These are phyloP conservation scores for Apiotrichum porosum DNA, from an alignment of 1,284 basidiomycete species.

Conservation along the genomic window DNA sequence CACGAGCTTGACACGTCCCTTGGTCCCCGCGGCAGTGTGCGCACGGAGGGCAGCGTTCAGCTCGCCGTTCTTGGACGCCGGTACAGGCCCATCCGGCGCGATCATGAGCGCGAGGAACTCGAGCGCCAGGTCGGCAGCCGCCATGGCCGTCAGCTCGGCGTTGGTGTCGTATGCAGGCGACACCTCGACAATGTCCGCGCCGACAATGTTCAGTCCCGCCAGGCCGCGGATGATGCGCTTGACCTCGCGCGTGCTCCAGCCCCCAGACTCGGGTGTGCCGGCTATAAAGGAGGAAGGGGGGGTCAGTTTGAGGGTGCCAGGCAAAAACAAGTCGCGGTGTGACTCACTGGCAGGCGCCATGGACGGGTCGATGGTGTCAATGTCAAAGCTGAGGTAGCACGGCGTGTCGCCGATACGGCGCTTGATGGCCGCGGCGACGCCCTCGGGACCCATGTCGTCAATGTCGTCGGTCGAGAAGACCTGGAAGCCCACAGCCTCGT, in stretches of 20 bases:
- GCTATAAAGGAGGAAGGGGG: slow-evolving; percentile 15
- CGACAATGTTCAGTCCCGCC: slow-evolving; percentile 47
- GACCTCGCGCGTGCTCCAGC: slow-evolving; percentile 50
- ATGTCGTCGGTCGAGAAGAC: slow-evolving; percentile 48
- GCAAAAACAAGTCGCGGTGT: too few species aligned
- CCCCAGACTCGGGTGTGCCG: slow-evolving; percentile 47
- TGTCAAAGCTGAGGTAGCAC: slow-evolving; percentile 39
- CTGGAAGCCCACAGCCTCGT: slow-evolving; percentile 49
- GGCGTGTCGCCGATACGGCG: slow-evolving; percentile 39
- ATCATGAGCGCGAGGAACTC: slow-evolving; percentile 34
- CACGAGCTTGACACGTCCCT: slow-evolving; percentile 3
- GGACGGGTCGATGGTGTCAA: slow-evolving; percentile 45
- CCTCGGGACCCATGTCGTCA: slow-evolving; percentile 49
- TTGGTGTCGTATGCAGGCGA: slow-evolving; percentile 46
- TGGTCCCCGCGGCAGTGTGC: neutral
- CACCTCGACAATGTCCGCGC: slow-evolving; percentile 58
- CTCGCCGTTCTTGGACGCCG: slow-evolving; percentile 10
- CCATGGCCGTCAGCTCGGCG: slow-evolving; percentile 44
- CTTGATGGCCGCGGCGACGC: slow-evolving; percentile 45
- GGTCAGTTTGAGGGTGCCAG: neutral
- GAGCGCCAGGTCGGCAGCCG: slow-evolving; percentile 43
- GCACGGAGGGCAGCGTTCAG: slow-evolving; percentile 6
- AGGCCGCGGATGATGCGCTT: slow-evolving; percentile 46
- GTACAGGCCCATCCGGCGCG: slow-evolving; percentile 3
- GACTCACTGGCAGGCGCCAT: slow-evolving; percentile 42